Percentiles rank a stretch among this genome's conserved stretches.
Evolutionary conservation across 148 eudicot genomes (phyloP).

Genomic region (Vaccinium darrowii): DNA sequence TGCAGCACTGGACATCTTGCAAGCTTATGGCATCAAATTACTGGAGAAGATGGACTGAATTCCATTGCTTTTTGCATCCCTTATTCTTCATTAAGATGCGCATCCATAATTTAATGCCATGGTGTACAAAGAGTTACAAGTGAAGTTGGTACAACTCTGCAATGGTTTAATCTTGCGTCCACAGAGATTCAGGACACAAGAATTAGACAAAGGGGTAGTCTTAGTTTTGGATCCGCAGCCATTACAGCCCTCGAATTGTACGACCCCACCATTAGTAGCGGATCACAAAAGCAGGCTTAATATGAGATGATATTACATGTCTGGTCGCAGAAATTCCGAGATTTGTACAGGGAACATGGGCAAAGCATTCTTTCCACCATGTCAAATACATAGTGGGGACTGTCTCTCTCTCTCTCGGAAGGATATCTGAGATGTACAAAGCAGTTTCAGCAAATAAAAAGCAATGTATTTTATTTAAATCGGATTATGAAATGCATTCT

Average conservation of each 20-base stretch:
- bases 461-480: neutral
- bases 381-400: neutral
- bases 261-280: neutral
- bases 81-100: neutral
- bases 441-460: neutral
- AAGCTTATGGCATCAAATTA: slow-evolving; percentile 70
- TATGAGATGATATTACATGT: neutral
- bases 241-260: neutral
- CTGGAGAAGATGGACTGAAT: slow-evolving; percentile 58
- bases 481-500: too few species aligned
- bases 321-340: neutral
- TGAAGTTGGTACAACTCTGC: neutral
- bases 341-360: neutral
- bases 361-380: neutral
- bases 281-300: neutral
- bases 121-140: neutral
- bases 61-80: neutral
- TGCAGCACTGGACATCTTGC: slow-evolving; percentile 66
- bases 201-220: neutral
- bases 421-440: neutral
- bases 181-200: neutral
- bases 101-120: neutral
- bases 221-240: neutral
- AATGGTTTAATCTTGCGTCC: neutral
- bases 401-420: neutral